phyloP scores from a whole-genome alignment of 208 protist species.

The Strigomonas culicis region DNA sequence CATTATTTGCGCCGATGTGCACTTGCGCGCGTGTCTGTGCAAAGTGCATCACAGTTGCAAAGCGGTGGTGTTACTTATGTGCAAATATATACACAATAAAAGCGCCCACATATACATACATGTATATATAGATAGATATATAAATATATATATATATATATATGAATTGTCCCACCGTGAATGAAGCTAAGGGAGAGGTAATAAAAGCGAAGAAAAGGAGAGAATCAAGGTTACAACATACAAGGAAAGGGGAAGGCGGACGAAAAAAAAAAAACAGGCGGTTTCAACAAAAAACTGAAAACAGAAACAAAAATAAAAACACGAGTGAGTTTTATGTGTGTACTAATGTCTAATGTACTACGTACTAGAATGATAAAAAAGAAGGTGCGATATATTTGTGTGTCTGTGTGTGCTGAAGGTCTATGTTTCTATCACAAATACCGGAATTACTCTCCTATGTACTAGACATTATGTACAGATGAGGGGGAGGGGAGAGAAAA shows the following conservation, averaged over 20 bases:
- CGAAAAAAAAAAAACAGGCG: conserved; percentile 1
- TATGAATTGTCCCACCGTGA: too few species aligned
- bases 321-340: background rate
- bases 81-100: background rate
- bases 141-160: conserved; percentile 3
- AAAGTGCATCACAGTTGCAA: background rate
- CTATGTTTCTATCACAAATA: too few species aligned
- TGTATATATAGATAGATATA: conserved; percentile 4
- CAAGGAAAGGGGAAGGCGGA: background rate
- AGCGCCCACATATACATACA: conserved; percentile 5
- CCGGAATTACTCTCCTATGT: too few species aligned
- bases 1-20: background rate
- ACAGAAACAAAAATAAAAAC: conserved; percentile 7
- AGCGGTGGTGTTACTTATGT: too few species aligned
- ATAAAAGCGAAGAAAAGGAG: background rate
- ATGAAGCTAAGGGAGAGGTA: background rate
- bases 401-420: too few species aligned
- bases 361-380: background rate
- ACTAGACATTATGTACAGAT: background rate
- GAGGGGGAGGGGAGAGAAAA: background rate
- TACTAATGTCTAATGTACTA: background rate
- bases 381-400: background rate
- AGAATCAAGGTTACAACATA: background rate
- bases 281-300: background rate
- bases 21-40: background rate